phyloP scores from a whole-genome alignment of 2,329 filamentous ascomycete genomes.

The Colletotrichum coccodes region DNA sequence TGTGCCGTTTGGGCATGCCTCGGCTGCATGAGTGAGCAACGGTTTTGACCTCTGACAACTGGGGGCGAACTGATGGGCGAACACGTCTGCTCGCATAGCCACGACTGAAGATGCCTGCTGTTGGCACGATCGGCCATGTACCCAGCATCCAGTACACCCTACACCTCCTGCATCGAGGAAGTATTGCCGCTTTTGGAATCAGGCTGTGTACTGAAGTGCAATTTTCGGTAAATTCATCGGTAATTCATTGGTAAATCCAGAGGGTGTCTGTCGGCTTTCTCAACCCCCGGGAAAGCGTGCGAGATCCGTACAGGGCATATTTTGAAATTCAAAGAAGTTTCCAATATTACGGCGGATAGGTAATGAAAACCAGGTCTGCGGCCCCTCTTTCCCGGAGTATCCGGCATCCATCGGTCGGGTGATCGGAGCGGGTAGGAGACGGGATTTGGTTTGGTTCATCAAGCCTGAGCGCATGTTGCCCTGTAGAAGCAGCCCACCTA shows the following conservation, averaged over 20 bases:
- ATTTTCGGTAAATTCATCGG: neutral
- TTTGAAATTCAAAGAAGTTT: too few species aligned
- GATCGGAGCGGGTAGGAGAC: neutral
- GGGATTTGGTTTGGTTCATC: neutral
- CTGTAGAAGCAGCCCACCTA: neutral
- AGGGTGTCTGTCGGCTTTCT: neutral
- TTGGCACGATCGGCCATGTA: neutral
- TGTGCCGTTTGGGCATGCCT: neutral
- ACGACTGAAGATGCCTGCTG: neutral
- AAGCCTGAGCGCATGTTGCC: neutral
- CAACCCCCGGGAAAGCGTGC: too few species aligned
- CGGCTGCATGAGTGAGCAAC: neutral
- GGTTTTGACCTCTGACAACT: neutral
- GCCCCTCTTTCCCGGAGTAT: neutral
- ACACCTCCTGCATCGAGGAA: neutral
- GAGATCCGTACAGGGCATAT: too few species aligned
- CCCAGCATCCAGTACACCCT: neutral
- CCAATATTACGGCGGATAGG: neutral
- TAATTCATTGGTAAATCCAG: neutral
- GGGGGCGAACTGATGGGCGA: neutral
- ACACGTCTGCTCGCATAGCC: neutral
- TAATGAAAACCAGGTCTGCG: neutral
- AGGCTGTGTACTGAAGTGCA: neutral
- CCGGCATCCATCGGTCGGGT: neutral
- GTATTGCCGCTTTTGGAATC: neutral